Conservation (phyloP, 2,329 filamentous ascomycete genomes). For the Penicillium psychrosexuale region DNA sequence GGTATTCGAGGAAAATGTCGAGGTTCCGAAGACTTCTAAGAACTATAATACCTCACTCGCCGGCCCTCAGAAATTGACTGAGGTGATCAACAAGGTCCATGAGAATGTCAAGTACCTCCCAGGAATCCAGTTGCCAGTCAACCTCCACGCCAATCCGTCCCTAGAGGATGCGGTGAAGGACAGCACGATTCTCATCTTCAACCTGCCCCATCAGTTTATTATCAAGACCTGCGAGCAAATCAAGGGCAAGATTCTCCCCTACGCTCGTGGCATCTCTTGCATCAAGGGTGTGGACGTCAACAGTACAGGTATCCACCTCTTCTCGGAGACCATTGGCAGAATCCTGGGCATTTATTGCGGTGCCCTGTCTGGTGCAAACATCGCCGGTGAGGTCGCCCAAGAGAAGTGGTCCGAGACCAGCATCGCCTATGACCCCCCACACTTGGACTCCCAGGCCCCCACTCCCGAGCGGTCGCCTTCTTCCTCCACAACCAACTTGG, state of each 20-base stretch:
- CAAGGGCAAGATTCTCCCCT: conserved; percentile 84
- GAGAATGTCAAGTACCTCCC: conserved; percentile 99
- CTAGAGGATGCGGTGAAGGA: conserved; percentile 70
- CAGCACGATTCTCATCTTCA: conserved; percentile 90
- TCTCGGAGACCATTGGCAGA: conserved; percentile 91
- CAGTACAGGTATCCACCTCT: conserved; percentile 79
- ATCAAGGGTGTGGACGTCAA: conserved; percentile 97
- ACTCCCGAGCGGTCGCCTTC: conserved; percentile 56
- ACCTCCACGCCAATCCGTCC: conserved; percentile 51
- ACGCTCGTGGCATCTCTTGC: conserved; percentile 89
- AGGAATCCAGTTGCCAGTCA: conserved; percentile 75
- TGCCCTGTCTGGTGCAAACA: conserved; percentile 91
- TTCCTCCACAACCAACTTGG: conserved; percentile 50
- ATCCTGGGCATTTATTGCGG: conserved; percentile 94
- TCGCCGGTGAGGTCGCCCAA: conserved; percentile 87
- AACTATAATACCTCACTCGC: conserved; percentile 71
- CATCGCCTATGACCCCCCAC: conserved; percentile 89
- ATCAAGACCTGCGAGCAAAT: conserved; percentile 78
- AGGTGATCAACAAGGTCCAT: conserved; percentile 85
- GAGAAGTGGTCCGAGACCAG: conserved; percentile 98
- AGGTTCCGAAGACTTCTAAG: conserved; percentile 66
- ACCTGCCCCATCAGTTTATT: conserved; percentile 91
- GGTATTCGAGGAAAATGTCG: conserved; percentile 93
- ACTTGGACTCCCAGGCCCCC: conserved; percentile 76
- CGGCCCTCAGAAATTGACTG: conserved; percentile 79